These are phyloP conservation scores for Ceratobasidium sp. DNA, from an alignment of 1,284 basidiomycete species.

Conservation along the genomic window DNA sequence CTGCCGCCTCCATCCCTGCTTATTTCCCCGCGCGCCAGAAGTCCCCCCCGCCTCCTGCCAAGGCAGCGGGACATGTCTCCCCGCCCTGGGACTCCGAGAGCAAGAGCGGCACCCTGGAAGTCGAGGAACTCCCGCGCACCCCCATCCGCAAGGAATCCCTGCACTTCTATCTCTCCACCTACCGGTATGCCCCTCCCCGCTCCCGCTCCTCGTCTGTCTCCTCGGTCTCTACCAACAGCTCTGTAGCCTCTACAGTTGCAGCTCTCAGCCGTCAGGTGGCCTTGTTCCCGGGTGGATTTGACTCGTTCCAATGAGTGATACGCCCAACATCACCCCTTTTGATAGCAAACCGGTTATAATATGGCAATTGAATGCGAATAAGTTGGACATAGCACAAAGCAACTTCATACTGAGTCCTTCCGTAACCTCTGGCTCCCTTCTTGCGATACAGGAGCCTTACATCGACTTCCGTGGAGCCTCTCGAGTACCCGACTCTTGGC, in stretches of 20 bases:
- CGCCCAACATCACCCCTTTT: neutral
- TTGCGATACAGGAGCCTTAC: constrained; percentile 17
- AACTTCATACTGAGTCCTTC: neutral
- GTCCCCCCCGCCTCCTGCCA: no score
- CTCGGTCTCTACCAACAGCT: neutral
- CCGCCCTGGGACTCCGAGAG: no score
- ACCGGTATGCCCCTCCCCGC: neutral
- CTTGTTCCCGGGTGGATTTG: neutral
- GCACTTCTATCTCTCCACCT: no score
- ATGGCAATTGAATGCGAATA: constrained; percentile 13
- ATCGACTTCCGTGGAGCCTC: neutral
- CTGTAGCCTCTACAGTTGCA: neutral
- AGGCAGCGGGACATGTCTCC: no score
- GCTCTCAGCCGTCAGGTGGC: no score
- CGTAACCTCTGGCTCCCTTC: neutral
- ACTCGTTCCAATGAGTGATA: neutral
- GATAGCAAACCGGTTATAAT: neutral
- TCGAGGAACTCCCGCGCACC: no score
- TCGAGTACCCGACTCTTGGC: neutral
- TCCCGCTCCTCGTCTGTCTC: neutral
- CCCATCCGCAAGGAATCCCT: no score
- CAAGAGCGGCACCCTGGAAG: no score
- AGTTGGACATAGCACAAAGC: neutral
- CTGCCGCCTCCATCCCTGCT: no score
- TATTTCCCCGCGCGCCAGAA: no score